These are phyloP conservation scores for Lasiodiplodia citricola DNA, from an alignment of 2,329 filamentous ascomycete genomes.

Conservation along the genomic window DNA sequence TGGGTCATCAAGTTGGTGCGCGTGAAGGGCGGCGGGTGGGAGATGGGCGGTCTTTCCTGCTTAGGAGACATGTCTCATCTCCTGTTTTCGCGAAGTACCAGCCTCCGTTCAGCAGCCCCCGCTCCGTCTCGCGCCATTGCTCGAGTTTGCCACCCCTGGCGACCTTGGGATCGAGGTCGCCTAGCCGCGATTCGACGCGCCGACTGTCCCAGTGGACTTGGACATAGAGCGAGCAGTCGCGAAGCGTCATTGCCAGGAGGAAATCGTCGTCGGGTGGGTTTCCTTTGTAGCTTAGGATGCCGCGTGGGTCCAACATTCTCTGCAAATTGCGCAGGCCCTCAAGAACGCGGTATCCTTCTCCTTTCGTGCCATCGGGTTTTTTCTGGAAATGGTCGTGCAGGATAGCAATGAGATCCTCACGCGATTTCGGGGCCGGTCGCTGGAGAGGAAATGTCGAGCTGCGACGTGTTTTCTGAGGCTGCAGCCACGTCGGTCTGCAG, in stretches of 20 bases:
- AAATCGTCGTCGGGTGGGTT: conserved; percentile 27
- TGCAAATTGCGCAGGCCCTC: conserved; percentile 45
- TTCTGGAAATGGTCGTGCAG: conserved; percentile 35
- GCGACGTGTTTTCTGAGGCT: background rate
- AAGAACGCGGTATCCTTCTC: conserved; percentile 45
- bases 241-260: conserved; percentile 53
- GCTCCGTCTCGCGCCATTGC: conserved; percentile 25
- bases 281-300: conserved; percentile 34
- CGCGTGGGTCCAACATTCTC: conserved; percentile 43
- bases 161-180: conserved; percentile 54
- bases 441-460: conserved; percentile 18
- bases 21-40: conserved; percentile 14
- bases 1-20: conserved; percentile 10
- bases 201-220: conserved; percentile 32
- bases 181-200: conserved; percentile 48
- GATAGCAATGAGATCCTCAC: conserved; percentile 14
- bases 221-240: conserved; percentile 55
- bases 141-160: conserved; percentile 24
- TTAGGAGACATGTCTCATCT: conserved; percentile 26
- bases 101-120: conserved; percentile 3
- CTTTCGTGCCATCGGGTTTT: conserved; percentile 21
- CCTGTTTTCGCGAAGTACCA: conserved; percentile 15
- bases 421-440: conserved; percentile 10
- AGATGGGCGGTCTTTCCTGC: conserved; percentile 18
- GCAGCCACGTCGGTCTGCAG: conserved; percentile 23